phyloP scores from a whole-genome alignment of 805 yeast genomes.

The Metschnikowia kunwiensis region DNA sequence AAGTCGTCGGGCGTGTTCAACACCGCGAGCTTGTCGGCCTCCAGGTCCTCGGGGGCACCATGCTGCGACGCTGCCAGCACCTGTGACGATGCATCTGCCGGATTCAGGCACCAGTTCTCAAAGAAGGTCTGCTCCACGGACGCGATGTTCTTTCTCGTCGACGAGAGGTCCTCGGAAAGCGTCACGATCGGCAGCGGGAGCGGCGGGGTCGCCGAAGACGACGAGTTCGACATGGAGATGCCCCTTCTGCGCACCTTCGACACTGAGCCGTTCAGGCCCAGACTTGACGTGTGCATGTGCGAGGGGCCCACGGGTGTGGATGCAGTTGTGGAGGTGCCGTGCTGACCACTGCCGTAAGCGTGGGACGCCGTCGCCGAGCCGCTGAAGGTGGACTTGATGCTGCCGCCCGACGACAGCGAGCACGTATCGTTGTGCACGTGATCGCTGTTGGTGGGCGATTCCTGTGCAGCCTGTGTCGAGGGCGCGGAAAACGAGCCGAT shows the following conservation, averaged over 20 bases:
- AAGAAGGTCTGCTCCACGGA: conserved; percentile 37
- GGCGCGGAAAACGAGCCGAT: conserved; percentile 8
- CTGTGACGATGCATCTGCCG: background rate
- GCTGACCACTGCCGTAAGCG: conserved; percentile 1
- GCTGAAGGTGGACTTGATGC: conserved; percentile 17
- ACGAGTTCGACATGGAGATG: conserved; percentile 22
- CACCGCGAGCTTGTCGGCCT: conserved; percentile 14
- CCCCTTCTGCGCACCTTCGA: conserved; percentile 20
- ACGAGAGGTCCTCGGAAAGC: conserved; percentile 33
- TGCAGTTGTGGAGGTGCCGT: conserved; percentile 1
- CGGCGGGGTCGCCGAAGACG: conserved; percentile 26
- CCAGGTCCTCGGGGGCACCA: background rate
- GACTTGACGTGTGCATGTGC: conserved; percentile 16
- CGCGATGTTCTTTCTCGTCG: conserved; percentile 26
- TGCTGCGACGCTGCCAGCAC: background rate
- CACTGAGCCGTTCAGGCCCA: conserved; percentile 11
- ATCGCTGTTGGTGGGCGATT: background rate
- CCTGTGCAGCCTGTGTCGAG: conserved; percentile 2
- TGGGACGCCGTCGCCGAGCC: conserved; percentile 1
- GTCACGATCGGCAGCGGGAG: conserved; percentile 39
- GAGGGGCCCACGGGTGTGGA: conserved; percentile 9
- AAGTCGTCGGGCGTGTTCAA: conserved; percentile 27
- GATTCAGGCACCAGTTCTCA: conserved; percentile 17
- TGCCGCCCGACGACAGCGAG: conserved; percentile 16
- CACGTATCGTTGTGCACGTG: conserved; percentile 6